Conservation (phyloP, 306 rosid species). For the Vachellia collinsii region DNA sequence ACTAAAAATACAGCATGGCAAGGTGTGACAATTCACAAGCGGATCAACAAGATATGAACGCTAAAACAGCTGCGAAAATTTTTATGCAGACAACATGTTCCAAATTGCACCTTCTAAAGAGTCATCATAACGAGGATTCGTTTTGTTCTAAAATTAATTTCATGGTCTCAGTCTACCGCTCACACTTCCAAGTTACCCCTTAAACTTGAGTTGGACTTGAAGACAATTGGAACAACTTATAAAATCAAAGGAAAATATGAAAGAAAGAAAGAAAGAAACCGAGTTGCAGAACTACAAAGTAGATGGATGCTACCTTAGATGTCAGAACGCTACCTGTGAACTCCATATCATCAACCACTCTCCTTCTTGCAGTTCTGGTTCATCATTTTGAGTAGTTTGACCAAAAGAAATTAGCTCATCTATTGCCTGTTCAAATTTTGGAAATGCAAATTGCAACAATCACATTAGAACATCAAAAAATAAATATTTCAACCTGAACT, state of each 20-base stretch:
- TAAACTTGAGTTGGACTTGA: not conserved
- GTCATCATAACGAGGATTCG: not conserved
- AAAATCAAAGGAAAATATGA: not conserved
- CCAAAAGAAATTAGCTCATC: conserved; percentile 63
- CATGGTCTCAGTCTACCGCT: not conserved
- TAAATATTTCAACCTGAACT: conserved; percentile 6
- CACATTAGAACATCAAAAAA: not conserved
- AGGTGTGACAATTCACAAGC: not conserved
- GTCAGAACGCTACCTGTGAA: conserved; percentile 71
- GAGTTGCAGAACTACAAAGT: not conserved
- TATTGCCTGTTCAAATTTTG: conserved; percentile 62
- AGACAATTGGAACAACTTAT: not conserved
- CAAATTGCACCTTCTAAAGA: not conserved
- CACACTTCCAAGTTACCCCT: not conserved
- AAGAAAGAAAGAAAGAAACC: not conserved
- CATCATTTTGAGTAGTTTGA: conserved; percentile 42
- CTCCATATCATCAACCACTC: conserved; percentile 96
- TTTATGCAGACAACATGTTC: not conserved
- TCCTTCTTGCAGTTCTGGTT: conserved; percentile 74
- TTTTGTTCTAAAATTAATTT: not conserved
- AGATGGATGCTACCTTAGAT: conserved; percentile 10
- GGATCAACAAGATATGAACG: not conserved
- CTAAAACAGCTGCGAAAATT: not conserved
- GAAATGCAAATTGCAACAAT: conserved; percentile 11
- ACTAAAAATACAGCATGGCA: not conserved